Percentiles rank a stretch among this genome's conserved stretches.
Conservation (phyloP, 768 basidiomycete genomes). For the Hysterangium stoloniferum region DNA sequence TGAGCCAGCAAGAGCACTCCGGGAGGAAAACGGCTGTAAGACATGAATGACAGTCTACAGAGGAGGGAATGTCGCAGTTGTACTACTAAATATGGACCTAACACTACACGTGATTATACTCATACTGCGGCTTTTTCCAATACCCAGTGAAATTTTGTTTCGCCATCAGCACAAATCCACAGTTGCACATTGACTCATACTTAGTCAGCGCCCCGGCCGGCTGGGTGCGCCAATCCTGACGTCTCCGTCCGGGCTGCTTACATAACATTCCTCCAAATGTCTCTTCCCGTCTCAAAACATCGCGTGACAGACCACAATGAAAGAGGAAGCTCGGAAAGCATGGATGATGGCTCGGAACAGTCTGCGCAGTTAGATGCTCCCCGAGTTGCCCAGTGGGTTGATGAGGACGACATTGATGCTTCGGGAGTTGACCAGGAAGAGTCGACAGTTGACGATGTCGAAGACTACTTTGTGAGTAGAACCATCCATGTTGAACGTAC, state of each 20-base stretch:
- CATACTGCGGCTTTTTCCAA: too few species aligned
- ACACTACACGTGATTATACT: too few species aligned
- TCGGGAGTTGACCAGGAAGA: slow-evolving; percentile 7
- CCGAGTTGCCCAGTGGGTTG: slow-evolving; percentile 55
- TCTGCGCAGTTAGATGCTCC: slow-evolving; percentile 41
- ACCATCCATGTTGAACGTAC: background rate
- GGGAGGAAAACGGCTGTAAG: background rate
- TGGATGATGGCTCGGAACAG: slow-evolving; percentile 6
- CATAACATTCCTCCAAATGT: slow-evolving; percentile 21
- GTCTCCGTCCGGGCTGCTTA: too few species aligned
- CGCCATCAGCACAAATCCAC: too few species aligned
- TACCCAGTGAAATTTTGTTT: too few species aligned
- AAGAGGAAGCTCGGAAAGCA: background rate
- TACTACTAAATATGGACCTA: too few species aligned
- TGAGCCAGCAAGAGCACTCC: background rate
- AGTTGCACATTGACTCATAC: too few species aligned
- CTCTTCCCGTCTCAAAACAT: slow-evolving; percentile 13
- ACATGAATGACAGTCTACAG: too few species aligned
- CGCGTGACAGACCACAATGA: slow-evolving; percentile 12
- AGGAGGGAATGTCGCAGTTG: too few species aligned
- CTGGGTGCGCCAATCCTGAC: too few species aligned
- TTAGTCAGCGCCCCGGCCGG: too few species aligned
- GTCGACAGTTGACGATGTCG: slow-evolving; percentile 13
- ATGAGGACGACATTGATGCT: slow-evolving; percentile 32
- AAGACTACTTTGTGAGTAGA: slow-evolving; percentile 14